Evolutionary conservation across 2,329 filamentous ascomycete genomes (phyloP).

Genomic region (Xylaria hypoxylon): DNA sequence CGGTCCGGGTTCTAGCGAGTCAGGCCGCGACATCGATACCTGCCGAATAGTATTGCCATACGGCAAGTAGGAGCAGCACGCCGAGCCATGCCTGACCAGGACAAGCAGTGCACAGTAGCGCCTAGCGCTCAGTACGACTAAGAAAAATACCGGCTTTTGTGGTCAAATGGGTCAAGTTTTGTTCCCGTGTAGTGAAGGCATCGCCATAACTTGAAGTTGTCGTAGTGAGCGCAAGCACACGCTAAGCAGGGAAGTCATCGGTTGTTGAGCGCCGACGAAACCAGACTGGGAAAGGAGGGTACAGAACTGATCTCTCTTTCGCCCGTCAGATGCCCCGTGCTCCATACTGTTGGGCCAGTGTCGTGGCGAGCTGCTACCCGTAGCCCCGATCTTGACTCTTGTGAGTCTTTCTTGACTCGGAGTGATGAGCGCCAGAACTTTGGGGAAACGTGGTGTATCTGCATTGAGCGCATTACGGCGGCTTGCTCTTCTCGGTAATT

Average conservation of each 20-base stretch:
- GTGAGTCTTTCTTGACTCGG: constrained; percentile 36
- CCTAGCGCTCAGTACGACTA: constrained; percentile 14
- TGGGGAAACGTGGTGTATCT: constrained; percentile 26
- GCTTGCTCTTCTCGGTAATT: constrained; percentile 39
- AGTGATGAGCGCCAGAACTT: constrained; percentile 28
- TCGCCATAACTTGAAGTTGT: constrained; percentile 28
- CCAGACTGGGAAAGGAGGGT: constrained; percentile 23
- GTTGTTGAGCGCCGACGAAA: constrained; percentile 23
- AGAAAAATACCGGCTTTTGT: constrained; percentile 24
- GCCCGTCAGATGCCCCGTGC: constrained; percentile 14
- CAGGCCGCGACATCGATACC: constrained; percentile 49
- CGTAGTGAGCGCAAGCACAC: constrained; percentile 22
- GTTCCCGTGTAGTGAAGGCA: constrained; percentile 22
- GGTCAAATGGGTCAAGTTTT: constrained; percentile 23
- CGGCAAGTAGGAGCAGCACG: constrained; percentile 41
- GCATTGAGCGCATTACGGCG: constrained; percentile 28
- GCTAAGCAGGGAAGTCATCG: constrained; percentile 26
- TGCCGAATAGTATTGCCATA: constrained; percentile 41
- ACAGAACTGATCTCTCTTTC: constrained; percentile 23
- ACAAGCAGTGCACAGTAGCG: constrained; percentile 27
- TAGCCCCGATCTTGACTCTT: constrained; percentile 30
- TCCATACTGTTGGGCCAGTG: constrained; percentile 28
- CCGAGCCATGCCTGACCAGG: constrained; percentile 38
- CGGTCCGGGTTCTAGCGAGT: constrained; percentile 49
- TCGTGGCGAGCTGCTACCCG: constrained; percentile 37